Percentiles rank a stretch among this genome's conserved stretches.
Evolutionary conservation across 805 yeast genomes (phyloP).

Genomic region (Brettanomyces naardenensis): DNA sequence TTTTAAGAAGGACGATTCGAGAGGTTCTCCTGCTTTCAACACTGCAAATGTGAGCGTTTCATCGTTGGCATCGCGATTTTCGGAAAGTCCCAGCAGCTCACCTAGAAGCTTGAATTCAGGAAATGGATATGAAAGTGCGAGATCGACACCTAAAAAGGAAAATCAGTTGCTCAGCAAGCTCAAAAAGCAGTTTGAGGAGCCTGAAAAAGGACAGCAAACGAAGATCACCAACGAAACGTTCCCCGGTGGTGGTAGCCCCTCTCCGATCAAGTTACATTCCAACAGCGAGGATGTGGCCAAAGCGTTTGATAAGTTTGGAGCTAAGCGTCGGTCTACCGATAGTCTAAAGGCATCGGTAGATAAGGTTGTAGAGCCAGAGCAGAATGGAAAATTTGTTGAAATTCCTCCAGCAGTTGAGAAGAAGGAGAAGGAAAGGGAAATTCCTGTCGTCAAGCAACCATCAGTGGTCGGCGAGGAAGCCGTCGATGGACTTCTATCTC

Average conservation of each 20-base stretch:
- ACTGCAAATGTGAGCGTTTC: slow-evolving; percentile 16
- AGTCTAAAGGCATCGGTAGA: too few species aligned
- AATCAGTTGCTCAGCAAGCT: background rate
- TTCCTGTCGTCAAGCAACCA: background rate
- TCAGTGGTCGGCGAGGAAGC: background rate
- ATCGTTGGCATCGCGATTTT: slow-evolving; percentile 24
- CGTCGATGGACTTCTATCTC: background rate
- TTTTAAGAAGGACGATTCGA: background rate
- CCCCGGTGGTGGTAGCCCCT: background rate
- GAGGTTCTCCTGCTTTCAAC: slow-evolving; percentile 7
- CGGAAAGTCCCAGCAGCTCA: slow-evolving; percentile 6
- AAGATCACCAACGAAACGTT: background rate
- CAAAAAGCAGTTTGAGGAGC: background rate
- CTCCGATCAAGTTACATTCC: slow-evolving; percentile 13
- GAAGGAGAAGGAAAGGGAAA: background rate
- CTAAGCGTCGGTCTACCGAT: slow-evolving; percentile 15
- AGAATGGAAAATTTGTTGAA: background rate
- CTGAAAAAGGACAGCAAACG: background rate
- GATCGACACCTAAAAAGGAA: too few species aligned
- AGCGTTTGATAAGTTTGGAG: slow-evolving; percentile 25
- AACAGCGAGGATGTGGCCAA: slow-evolving; percentile 10
- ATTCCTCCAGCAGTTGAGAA: too few species aligned
- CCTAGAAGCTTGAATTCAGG: background rate
- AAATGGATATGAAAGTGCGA: background rate
- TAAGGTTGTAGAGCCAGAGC: background rate